phyloP scores from a whole-genome alignment of 495 filamentous ascomycete species.

The Penicillium coprophilum region DNA sequence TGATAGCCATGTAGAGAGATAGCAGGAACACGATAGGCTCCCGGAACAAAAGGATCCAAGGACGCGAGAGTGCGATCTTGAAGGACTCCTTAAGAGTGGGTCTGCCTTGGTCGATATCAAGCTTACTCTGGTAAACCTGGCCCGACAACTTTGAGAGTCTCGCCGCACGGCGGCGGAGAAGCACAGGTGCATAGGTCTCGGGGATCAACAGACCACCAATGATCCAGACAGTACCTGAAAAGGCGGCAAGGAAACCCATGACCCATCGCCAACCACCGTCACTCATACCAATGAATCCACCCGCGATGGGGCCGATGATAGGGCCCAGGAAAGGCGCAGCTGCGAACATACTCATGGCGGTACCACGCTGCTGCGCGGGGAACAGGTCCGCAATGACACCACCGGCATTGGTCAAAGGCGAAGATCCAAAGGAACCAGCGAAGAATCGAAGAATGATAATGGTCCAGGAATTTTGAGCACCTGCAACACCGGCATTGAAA shows the following conservation, averaged over 20 bases:
- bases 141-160: constrained; percentile 54
- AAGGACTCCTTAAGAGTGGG: constrained; percentile 38
- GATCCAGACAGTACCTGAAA: constrained; percentile 57
- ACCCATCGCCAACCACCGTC: constrained; percentile 65
- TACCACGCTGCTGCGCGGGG: constrained; percentile 57
- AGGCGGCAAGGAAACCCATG: constrained; percentile 55
- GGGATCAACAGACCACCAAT: constrained; percentile 52
- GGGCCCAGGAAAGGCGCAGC: constrained; percentile 70
- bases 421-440: constrained; percentile 74
- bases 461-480: constrained; percentile 60
- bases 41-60: constrained; percentile 49
- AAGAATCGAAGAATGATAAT: constrained; percentile 77
- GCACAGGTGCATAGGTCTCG: constrained; percentile 62
- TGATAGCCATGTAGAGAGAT: constrained; percentile 70
- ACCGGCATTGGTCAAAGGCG: constrained; percentile 69
- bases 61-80: constrained; percentile 47
- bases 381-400: constrained; percentile 80
- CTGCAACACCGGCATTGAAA: constrained; percentile 66
- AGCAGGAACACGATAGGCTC: constrained; percentile 65
- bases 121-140: constrained; percentile 54
- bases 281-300: constrained; percentile 60
- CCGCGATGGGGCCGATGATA: constrained; percentile 59
- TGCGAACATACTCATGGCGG: constrained; percentile 64
- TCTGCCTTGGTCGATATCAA: constrained; percentile 47
- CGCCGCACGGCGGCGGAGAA: constrained; percentile 54